A percentile compares a stretch with the other conserved stretches of the same genome.
phyloP scores from a whole-genome alignment of 2,329 filamentous ascomycete genomes.

The Fusarium fracticaudum region DNA sequence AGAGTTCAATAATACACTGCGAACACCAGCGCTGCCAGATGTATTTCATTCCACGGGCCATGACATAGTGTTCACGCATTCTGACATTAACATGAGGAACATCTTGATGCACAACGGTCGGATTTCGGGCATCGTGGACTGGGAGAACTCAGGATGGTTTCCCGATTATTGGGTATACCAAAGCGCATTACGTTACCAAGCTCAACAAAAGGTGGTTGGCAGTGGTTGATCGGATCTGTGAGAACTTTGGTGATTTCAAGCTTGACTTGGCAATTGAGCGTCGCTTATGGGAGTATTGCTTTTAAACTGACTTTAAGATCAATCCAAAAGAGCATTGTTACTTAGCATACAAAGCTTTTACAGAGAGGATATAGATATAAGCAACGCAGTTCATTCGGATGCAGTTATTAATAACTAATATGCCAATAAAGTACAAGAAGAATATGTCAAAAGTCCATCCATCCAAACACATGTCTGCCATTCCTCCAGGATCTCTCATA shows the following conservation, averaged over 20 bases:
- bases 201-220: background rate
- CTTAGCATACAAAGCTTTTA: no score
- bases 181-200: slow-evolving; percentile 17
- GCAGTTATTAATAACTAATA: slow-evolving; percentile 12
- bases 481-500: background rate
- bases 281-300: background rate
- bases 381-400: background rate
- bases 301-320: background rate
- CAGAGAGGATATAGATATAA: background rate
- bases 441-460: background rate
- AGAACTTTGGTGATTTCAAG: background rate
- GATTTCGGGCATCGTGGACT: slow-evolving; percentile 43
- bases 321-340: rapidly evolving
- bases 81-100: slow-evolving; percentile 45
- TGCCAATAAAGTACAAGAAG: slow-evolving; percentile 6
- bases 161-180: slow-evolving; percentile 40
- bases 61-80: slow-evolving; percentile 55
- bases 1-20: slow-evolving; percentile 18
- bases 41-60: slow-evolving; percentile 2
- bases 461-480: background rate
- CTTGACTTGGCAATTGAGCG: background rate
- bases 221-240: background rate
- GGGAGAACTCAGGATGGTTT: slow-evolving; percentile 40
- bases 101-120: slow-evolving; percentile 41
- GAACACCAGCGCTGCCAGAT: background rate